Conservation (phyloP, 306 rosid genomes). For the Rosa chinensis region DNA sequence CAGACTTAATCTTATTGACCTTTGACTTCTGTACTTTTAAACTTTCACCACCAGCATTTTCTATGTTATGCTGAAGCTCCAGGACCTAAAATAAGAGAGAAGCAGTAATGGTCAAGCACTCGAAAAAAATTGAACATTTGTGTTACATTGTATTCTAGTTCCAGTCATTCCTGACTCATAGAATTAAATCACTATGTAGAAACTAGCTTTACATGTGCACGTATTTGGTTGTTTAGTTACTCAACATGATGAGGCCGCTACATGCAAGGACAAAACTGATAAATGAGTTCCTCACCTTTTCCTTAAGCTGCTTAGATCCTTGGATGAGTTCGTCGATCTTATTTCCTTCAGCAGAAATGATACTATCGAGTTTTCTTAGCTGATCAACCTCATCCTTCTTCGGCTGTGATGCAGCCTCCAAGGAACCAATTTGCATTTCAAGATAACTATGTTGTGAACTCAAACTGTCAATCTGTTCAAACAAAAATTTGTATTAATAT, state of each 20-base stretch:
- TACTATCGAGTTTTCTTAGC: slow-evolving; percentile 53
- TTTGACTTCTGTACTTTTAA: slow-evolving; percentile 72
- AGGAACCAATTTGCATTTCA: slow-evolving; percentile 73
- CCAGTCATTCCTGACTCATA: neutral
- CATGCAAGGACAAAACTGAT: slow-evolving; percentile 11
- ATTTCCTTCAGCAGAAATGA: slow-evolving; percentile 61
- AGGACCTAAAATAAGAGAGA: slow-evolving; percentile 45
- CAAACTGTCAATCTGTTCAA: slow-evolving; percentile 74
- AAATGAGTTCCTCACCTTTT: slow-evolving; percentile 52
- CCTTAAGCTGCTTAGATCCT: slow-evolving; percentile 83
- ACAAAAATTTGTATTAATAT: slow-evolving; percentile 3
- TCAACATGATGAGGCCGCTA: slow-evolving; percentile 11
- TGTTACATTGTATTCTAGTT: neutral
- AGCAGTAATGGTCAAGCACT: slow-evolving; percentile 14
- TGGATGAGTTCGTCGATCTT: slow-evolving; percentile 54
- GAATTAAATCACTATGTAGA: neutral
- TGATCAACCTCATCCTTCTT: slow-evolving; percentile 66
- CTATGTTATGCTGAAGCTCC: slow-evolving; percentile 73
- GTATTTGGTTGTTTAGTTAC: neutral
- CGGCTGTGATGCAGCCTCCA: slow-evolving; percentile 73
- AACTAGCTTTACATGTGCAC: neutral
- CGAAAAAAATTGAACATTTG: slow-evolving; percentile 12
- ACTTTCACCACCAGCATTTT: slow-evolving; percentile 88
- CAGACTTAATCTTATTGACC: slow-evolving; percentile 82
- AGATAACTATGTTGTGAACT: slow-evolving; percentile 71